Evolutionary conservation across 78 protist genomes (phyloP).

Genomic region (Dictyostelium brefeldianum): DNA sequence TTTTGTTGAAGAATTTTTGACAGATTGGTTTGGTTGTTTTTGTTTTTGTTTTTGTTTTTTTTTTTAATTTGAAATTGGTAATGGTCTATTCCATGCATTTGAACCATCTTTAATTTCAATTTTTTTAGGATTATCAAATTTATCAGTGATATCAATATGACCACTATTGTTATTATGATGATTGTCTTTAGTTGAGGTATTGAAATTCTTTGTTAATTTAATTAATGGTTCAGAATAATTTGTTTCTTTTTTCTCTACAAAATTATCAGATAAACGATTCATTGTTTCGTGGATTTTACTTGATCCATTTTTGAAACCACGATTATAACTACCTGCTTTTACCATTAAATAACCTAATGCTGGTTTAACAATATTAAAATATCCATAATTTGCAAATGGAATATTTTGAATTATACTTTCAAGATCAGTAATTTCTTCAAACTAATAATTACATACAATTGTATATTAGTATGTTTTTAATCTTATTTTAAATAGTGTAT

Average conservation of each 20-base stretch:
- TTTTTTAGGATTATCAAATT: not conserved
- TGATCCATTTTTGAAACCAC: not conserved
- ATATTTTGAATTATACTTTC: conserved; percentile 67
- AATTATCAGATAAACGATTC: conserved; percentile 11
- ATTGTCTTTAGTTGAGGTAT: not conserved
- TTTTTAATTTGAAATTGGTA: not conserved
- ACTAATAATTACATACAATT: conserved; percentile 20
- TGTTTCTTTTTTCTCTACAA: conserved; percentile 1
- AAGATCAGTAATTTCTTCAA: conserved; percentile 41
- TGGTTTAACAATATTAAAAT: conserved; percentile 59
- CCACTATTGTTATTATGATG: not conserved
- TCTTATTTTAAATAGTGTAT: not conserved
- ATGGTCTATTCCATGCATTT: conserved; percentile 2
- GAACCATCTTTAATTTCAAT: conserved; percentile 22
- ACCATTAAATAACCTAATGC: conserved; percentile 42
- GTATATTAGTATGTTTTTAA: too few species aligned
- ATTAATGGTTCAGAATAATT: conserved; percentile 15
- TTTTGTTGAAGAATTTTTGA: too few species aligned
- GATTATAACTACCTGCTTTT: conserved; percentile 1
- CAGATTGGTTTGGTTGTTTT: too few species aligned
- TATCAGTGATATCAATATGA: not conserved
- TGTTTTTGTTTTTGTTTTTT: not conserved
- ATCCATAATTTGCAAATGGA: conserved; percentile 44
- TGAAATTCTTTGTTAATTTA: not conserved
- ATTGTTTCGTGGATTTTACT: not conserved